Conservation (phyloP, 108 stramenopile species). For the Skeletonema costatum region DNA sequence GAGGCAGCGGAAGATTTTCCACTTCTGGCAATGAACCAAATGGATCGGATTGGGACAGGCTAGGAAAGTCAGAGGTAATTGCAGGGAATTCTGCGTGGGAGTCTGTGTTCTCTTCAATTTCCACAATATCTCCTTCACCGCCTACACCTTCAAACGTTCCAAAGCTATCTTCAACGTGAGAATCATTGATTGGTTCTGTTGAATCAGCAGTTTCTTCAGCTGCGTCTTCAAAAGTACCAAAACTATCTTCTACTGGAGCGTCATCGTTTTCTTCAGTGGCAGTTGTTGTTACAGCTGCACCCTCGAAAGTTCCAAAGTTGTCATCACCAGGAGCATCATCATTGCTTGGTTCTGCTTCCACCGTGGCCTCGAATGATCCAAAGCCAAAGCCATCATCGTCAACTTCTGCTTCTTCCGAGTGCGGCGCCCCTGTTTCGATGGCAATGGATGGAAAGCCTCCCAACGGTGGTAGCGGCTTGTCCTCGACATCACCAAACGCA, state of each 20-base stretch:
- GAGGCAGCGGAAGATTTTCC: slow-evolving; percentile 6
- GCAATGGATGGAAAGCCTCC: slow-evolving; percentile 27
- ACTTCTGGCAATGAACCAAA: slow-evolving; percentile 6
- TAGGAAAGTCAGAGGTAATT: background rate
- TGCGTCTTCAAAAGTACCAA: slow-evolving; percentile 36
- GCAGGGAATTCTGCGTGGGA: background rate
- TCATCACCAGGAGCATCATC: background rate
- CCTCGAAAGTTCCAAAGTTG: slow-evolving; percentile 32
- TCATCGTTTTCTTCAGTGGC: background rate
- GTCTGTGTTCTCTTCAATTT: background rate
- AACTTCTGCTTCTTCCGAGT: background rate
- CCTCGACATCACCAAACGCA: background rate
- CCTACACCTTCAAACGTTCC: slow-evolving; percentile 39
- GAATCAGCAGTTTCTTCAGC: slow-evolving; percentile 17
- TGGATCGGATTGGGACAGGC: slow-evolving; percentile 14
- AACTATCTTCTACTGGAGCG: slow-evolving; percentile 13
- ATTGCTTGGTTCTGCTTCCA: slow-evolving; percentile 10
- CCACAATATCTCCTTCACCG: background rate
- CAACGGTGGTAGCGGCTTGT: slow-evolving; percentile 20
- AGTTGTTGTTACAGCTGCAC: slow-evolving; percentile 40
- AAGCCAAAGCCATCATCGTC: background rate
- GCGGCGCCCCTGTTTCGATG: background rate
- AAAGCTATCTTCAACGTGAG: slow-evolving; percentile 20
- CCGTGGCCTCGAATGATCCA: slow-evolving; percentile 1
- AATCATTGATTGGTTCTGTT: background rate